Base-by-base conservation (phyloP, 2,329 filamentous ascomycete species). In the Cytospora chrysosperma region DNA sequence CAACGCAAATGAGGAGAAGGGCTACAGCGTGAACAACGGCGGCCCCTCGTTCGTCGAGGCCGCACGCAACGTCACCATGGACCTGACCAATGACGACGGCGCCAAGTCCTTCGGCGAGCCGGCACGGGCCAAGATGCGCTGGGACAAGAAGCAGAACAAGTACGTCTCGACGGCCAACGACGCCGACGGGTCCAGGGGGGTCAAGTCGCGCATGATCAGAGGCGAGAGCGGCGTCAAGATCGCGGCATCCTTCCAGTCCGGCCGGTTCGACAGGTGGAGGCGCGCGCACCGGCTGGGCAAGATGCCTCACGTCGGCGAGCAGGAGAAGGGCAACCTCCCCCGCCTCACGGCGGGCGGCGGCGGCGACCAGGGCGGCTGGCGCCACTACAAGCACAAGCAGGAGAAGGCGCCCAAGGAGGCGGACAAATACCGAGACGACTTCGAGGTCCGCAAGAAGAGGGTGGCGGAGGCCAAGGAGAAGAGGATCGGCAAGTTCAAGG, bases 181-280 rank as follows among this genome's bases (percentile, higher is more conserved):
- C 78, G 91, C 96, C 70, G 96, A 99, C 78, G 95, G 95, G 47
- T 96, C 81, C 70, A 89, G 88, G 72, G 84, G 85, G 55, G 75
- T 78, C 65, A 85, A 84, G 72, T 57, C 56, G 49, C 64, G 64
- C 64, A 88, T 97, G 79, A 89, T 97, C 62, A 85, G 86, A 67
- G 93, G 95, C 71, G 95, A 99, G 79, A 92, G 87, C 72, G 95
- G 95, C 61, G 92, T 94, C 80, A 98, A 97, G 81, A 97, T 99
- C 70, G 92, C 95, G 1, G 93, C 95, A 53, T 90, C 85, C 65
- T 98, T 99, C 85, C 89, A 94, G 73, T 93, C 89, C 75, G 95
- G 96, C 40, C 88, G 94, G 53, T 99, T 96, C 79, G 93, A 98
- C 74, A 86, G 85, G 68, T 99, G 95, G 96, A 90, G 89, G 75